Evolutionary conservation across 2,329 filamentous ascomycete genomes (phyloP), one percentile per base, ranked within the genome.

Genomic region (Penicillium olsonii): DNA sequence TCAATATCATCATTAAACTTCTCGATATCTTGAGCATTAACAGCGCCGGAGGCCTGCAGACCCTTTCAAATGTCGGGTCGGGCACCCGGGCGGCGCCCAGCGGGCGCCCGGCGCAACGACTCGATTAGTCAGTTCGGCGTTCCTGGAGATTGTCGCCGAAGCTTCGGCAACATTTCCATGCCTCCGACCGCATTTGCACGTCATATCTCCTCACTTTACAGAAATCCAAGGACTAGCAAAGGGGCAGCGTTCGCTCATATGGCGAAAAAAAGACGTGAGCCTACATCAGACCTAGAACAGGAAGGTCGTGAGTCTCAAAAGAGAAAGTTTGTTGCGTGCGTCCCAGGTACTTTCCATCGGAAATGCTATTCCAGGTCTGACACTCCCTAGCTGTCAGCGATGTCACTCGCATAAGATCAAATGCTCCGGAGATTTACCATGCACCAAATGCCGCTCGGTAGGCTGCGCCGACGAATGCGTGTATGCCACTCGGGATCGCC

Each of bases 361-460:
- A 42, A 29, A 11, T 37, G 45, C 42, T 26, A 4, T n/a, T n/a
- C n/a, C 33, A 42, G 12, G 22, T 34, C 44, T 53, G n/a, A 55
- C 43, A 6, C 11, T 17, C 11, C 24, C 37, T 49, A 68, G 68
- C 4, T 77, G 74, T 39, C 69, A 73, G 53, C 61, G 73, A 52
- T 77, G 75, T 42, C 75, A 77, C 59, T 54, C 65, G 0, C 74
- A 76, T 24, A 77, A 78, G 52, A 75, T 77, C 20, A 77, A 75
- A 53, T 77, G 75, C 47, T 77, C 75, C 0, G 75, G 75, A 1
- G 68, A 70, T 3, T 65, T 68, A 19, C 75, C 75, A 1, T 78
- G 75, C 47, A 62, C 57, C 27, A 70, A 74, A 33, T 77, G 75
- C 46, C 60, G 61, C 33, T 54, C 64, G 6, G 69, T 73, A 0